Evolutionary conservation across 352 stramenopile species (phyloP), one percentile per base, ranked within the genome.

Genomic region (Phytophthora macrochlamydospora): DNA sequence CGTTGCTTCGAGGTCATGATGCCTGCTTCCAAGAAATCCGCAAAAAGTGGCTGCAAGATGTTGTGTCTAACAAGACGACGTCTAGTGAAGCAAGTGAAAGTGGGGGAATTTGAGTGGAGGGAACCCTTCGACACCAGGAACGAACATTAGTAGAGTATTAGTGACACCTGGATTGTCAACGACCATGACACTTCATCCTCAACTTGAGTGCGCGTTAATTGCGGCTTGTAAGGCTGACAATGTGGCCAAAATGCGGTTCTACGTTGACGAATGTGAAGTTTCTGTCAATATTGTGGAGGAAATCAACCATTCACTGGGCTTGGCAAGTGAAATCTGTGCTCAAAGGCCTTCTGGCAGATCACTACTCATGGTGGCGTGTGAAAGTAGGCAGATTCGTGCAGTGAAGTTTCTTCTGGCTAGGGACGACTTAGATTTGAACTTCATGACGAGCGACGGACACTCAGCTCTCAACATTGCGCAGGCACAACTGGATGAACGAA

Each of bases 21-120:
- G 60, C 69, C 1, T 89, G 83, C 35, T 88, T 88, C 28, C 65
- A 87, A n/a, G 84, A 90, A 43, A 85, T 92, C 35, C 76, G 76
- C 7, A 78, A 68, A 38, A 86, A 90, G 32, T 90, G 83, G 81
- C 56, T 90, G 40, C 61, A 71, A n/a, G 67, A 74, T 35, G 62
- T 74, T 7, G 67, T 74, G 28, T 67, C 52, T 40, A 70, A 55
- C 57, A 66, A 38, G 9, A 32, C 46, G 18, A 24, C 18, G 18
- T 24, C 18, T 29, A 51, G 35, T 31, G 56, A 13, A 4, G 49
- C 54, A 31, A 30, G 40, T 14, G 51, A 24, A 24, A 72, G 7
- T 56, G 56, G 4, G 38, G 12, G n/a, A 60, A 50, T 56, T 57
- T 37, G n/a, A 59, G 35, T 30, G 28, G 60, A 52, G 46, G 42